Base-by-base conservation (phyloP, 2,329 filamentous ascomycete species). In the Stromatinia cepivora region DNA sequence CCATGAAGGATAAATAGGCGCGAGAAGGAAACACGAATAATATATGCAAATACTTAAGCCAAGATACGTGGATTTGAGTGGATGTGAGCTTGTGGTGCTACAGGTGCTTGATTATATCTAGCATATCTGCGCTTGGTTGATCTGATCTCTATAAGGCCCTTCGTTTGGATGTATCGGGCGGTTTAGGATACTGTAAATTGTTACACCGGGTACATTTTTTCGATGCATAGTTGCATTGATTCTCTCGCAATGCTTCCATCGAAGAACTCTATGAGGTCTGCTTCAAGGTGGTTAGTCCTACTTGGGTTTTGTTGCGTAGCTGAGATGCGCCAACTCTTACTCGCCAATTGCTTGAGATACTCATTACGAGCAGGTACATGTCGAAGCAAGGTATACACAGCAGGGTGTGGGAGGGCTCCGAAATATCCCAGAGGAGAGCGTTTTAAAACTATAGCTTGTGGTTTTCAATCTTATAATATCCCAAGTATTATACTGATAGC, bases 161-260 rank as follows among this genome's bases (percentile, higher is more conserved):
- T 63, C 22, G 13, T 28, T 39, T 28, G 22, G 9, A 36, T n/a
- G 58, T 48, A 20, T 28, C 5, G 13, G 13, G 3, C 10, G 22
- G n/a, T 13, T 4, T 52, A 15, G 46, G 13, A 62, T 25, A 13
- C 13, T 52, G n/a, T 63, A 31, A 52, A 5, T 22, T 31, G 15
- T 52, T 52, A 25, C 61, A n/a, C 13, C 31, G 15, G 36, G 45
- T 50, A 0, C 1, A 28, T 52, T 22, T 4, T 39, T 31, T 52
- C 20, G 48, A 50, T 52, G 61, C 46, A 52, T 39, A 63, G 61
- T 63, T 52, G 61, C 61, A 52, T 52, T 15, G n/a, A 52, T 52
- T 22, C 31, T 39, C 46, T 8, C 13, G 10, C 15, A 52, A 5
- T n/a, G 8, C 31, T 39, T 52, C 4, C 8, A 63, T 52, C n/a